Conservation (phyloP, 345 rosid species). For the Citropsis articulata region DNA sequence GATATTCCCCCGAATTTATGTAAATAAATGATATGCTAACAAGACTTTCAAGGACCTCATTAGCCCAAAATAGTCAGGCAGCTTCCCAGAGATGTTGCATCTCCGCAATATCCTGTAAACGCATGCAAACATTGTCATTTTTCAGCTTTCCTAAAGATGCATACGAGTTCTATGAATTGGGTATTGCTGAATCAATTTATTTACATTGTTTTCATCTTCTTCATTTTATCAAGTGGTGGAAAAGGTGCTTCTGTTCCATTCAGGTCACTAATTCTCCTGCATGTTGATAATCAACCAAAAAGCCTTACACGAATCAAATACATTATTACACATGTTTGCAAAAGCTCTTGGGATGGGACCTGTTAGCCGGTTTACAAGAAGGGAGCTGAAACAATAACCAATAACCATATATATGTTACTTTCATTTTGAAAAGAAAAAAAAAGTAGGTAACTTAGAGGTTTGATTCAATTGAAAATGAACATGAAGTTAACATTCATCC, state of each 20-base stretch:
- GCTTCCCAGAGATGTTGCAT: slow-evolving; percentile 44
- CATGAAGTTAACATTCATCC: background rate
- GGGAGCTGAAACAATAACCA: slow-evolving; percentile 28
- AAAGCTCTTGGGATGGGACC: slow-evolving; percentile 54
- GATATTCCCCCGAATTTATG: background rate
- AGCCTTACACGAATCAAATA: background rate
- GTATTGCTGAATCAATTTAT: background rate
- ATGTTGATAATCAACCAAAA: background rate
- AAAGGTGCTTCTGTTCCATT: slow-evolving; percentile 33
- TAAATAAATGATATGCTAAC: slow-evolving; percentile 21
- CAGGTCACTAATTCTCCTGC: slow-evolving; percentile 63
- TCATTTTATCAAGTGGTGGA: slow-evolving; percentile 36
- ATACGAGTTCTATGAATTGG: background rate
- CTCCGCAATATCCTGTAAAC: slow-evolving; percentile 48
- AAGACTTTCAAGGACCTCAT: slow-evolving; percentile 20
- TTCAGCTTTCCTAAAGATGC: background rate
- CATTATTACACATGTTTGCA: slow-evolving; percentile 24
- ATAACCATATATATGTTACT: too few species aligned
- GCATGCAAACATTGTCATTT: background rate
- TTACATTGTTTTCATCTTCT: slow-evolving; percentile 34
- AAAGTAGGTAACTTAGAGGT: background rate
- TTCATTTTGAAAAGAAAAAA: too few species aligned
- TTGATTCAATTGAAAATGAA: too few species aligned
- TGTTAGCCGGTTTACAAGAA: slow-evolving; percentile 44
- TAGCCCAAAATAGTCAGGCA: slow-evolving; percentile 43